Percentiles rank a stretch among this genome's conserved stretches.
Conservation (phyloP, 176 grass and related monocot species). For the Themeda triandra region DNA sequence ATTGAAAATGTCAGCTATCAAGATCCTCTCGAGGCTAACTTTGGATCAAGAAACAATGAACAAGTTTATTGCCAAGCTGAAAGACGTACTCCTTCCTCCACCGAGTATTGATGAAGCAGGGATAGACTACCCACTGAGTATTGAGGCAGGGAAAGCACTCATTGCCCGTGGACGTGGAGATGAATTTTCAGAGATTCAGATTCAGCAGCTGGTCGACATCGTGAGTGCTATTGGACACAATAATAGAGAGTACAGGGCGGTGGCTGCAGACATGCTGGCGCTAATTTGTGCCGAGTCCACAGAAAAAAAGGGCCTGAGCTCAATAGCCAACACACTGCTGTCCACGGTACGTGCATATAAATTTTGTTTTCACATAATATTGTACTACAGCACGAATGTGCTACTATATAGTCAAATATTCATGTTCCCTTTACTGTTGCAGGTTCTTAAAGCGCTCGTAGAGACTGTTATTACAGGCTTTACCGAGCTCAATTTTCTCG, state of each 20-base stretch:
- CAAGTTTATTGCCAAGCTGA: neutral
- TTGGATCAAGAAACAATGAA: neutral
- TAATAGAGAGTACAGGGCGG: neutral
- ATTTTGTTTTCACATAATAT: neutral
- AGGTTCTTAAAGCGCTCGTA: neutral
- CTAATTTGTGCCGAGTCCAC: neutral
- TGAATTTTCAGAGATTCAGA: neutral
- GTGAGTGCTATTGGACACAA: no score
- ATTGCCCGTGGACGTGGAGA: neutral
- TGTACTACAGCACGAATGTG: no score
- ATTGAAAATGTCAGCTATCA: neutral
- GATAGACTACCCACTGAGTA: neutral
- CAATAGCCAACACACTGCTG: neutral
- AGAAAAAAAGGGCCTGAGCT: neutral
- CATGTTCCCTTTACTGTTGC: neutral
- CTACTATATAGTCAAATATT: no score
- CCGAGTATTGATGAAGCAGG: no score
- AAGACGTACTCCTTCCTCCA: neutral
- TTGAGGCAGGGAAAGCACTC: neutral
- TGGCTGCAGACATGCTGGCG: neutral
- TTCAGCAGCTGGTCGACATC: neutral
- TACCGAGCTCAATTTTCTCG: neutral
- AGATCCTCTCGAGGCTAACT: neutral
- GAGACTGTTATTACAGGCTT: neutral
- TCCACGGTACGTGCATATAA: neutral